Evolutionary conservation across 169 alveolate genomes (phyloP), one percentile per base, ranked within the genome.

Genomic region (Eimeria acervulina): DNA sequence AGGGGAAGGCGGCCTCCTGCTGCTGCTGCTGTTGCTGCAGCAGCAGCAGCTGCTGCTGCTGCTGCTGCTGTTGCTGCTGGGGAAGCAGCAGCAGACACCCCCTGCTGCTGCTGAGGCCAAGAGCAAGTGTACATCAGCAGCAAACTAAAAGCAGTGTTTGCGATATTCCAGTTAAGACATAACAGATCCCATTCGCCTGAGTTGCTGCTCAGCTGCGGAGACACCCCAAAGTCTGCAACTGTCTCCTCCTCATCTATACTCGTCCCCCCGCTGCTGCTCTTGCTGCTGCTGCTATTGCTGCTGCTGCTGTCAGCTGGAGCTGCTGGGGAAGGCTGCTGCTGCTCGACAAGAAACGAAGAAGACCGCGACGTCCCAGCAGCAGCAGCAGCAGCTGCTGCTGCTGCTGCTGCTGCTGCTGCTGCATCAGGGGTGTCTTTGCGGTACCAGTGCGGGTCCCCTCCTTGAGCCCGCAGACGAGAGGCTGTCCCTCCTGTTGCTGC

Each of bases 151-250:
- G 95, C 95, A 12, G 85, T 85, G 74, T 89, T 89, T 52, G 31
- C 38, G 47, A 89, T 55, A 68, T 89, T 89, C 95, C 95, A 89
- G 38, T 89, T 85, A 31, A 89, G 76, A 47, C 95, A 89, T 15
- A 89, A 33, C 85, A 89, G 42, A 26, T 89, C 61, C 68, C 95
- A 83, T 13, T 89, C 95, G 8, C 47, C 33, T 47, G 55, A 7
- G 5, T 7, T 47, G 55, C 55, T 47, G 55, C 12, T 47, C 12
- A 47, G 55, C 12, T 47, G 55, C 12, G 12, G 19, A 21, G 95
- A 61, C 47, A n/a, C 72, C 4, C 74, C 95, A 23, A 66, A 70
- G 33, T 51, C 81, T 7, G 38, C 33, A 15, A 59, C 93, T 55
- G 61, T 31, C 6, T 42, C 2, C 26, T n/a, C 36, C 89, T 40